These are phyloP conservation scores for Trypanosoma platydactyli DNA, from an alignment of 208 protist species.

Conservation along the genomic window DNA sequence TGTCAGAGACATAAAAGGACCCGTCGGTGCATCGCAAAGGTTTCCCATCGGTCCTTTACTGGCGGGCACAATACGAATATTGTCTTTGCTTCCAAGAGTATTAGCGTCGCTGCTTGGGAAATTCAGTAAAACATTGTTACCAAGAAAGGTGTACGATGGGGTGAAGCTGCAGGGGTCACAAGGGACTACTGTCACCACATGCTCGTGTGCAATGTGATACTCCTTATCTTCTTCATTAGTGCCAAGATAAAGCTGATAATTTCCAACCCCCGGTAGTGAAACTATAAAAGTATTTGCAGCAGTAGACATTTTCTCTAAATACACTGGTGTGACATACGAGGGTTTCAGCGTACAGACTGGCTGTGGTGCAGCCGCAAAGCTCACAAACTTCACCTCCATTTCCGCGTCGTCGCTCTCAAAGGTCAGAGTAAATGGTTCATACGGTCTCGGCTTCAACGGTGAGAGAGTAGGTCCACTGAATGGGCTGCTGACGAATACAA, in stretches of 20 bases:
- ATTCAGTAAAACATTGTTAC: slow-evolving; percentile 37
- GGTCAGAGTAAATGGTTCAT: slow-evolving; percentile 69
- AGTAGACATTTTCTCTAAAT: slow-evolving; percentile 35
- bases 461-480: slow-evolving; percentile 51
- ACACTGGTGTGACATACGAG: slow-evolving; percentile 46
- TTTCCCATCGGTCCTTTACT: slow-evolving; percentile 38
- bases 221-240: slow-evolving; percentile 27
- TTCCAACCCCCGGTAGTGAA: slow-evolving; percentile 41
- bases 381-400: slow-evolving; percentile 45
- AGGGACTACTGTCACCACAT: slow-evolving; percentile 43
- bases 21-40: slow-evolving; percentile 39
- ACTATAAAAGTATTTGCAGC: slow-evolving; percentile 52
- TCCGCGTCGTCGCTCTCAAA: slow-evolving; percentile 43
- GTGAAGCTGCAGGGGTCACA: slow-evolving; percentile 83
- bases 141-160: slow-evolving; percentile 65
- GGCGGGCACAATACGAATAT: slow-evolving; percentile 66
- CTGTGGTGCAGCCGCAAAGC: slow-evolving; percentile 53
- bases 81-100: slow-evolving; percentile 47
- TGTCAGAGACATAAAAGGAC: slow-evolving; percentile 55
- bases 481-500: slow-evolving; percentile 40
- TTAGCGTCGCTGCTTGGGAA: slow-evolving; percentile 54
- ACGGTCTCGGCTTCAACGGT: slow-evolving; percentile 52
- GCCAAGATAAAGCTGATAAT: slow-evolving; percentile 72
- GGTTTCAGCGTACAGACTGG: slow-evolving; percentile 45
- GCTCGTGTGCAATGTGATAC: slow-evolving; percentile 61